Base-by-base conservation (phyloP, 768 basidiomycete species). In the Hortiboletus campestris region DNA sequence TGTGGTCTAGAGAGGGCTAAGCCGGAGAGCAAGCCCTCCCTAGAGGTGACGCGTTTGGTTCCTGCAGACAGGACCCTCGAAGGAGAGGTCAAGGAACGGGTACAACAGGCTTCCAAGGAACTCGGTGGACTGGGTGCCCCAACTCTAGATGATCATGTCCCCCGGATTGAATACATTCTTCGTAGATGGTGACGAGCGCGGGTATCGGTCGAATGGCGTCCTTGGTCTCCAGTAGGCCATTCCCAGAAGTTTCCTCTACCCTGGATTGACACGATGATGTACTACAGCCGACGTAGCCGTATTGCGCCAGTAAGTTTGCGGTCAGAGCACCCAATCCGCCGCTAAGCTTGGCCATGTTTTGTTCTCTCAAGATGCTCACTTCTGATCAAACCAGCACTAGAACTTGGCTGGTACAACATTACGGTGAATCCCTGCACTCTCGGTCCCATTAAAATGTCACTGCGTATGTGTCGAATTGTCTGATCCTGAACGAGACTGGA, bases 41-140 rank as follows among this genome's bases (percentile, higher is more conserved):
- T n/a, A n/a, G n/a, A n/a, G n/a, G n/a, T n/a, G 31, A 63, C 64
- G 0, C 31, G 59, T 4, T 19, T 59, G 2, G 62, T 70, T 0
- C 38, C 66, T 3, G 78, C 69, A 0, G 78, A 82, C 56, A 76
- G 82, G 4, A 68, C 70, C 9, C 46, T 63, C 0, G 80, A 82
- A 45, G 58, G 55, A 2, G 69, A 78, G 6, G 80, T 83, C 4
- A 65, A 75, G 47, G 54, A 16, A 6, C 69, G 80, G 66, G 67
- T 83, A 3, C 64, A 71, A 22, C 55, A 57, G 2, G 64, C 64
- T 16, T 67, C 65, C 16, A 47, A 61, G 6, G 61, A 60, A 29
- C 63, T 80, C 6, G 81, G 80, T 1, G 63, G 74, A 5, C 58
- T 83, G 25, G 77, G 81, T 56, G 77, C 79, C 20, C 80, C 79